A percentile compares a stretch with the other conserved stretches of the same genome.
phyloP scores from a whole-genome alignment of 1,284 basidiomycete species.

The Apiotrichum akiyoshidainum region DNA sequence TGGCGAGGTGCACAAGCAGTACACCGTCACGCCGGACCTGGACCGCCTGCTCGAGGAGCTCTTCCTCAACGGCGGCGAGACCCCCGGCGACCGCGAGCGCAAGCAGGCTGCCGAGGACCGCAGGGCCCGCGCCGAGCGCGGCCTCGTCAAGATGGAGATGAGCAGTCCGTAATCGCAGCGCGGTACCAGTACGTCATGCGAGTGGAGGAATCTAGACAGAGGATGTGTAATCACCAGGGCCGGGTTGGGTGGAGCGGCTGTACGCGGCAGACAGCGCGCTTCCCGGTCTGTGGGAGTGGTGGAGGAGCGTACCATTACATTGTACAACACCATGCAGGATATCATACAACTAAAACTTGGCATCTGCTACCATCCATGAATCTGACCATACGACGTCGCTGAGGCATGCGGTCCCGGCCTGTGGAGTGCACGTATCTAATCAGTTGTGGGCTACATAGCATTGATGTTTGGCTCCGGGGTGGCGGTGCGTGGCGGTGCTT shows the following conservation, averaged over 20 bases:
- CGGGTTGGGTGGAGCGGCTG: too few species aligned
- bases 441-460: too few species aligned
- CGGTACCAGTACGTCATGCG: background rate
- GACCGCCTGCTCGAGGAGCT: slow-evolving; percentile 71
- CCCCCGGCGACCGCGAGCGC: slow-evolving; percentile 50
- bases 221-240: too few species aligned
- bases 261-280: background rate
- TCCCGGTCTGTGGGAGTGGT: background rate
- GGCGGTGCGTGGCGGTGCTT: too few species aligned
- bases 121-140: slow-evolving; percentile 52
- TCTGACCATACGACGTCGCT: too few species aligned
- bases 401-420: too few species aligned
- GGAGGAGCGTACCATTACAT: background rate
- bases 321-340: slow-evolving; percentile 6
- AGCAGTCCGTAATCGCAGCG: slow-evolving; percentile 2
- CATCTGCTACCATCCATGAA: too few species aligned
- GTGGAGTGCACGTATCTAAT: too few species aligned
- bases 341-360: background rate
- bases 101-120: slow-evolving; percentile 24
- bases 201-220: too few species aligned
- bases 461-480: too few species aligned
- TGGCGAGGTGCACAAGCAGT: slow-evolving; percentile 80
- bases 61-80: slow-evolving; percentile 52
- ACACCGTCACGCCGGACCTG: slow-evolving; percentile 80
- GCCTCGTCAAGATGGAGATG: slow-evolving; percentile 61